Base-by-base conservation (phyloP, 495 filamentous ascomycete genomes). In the Penicillium manginii region DNA sequence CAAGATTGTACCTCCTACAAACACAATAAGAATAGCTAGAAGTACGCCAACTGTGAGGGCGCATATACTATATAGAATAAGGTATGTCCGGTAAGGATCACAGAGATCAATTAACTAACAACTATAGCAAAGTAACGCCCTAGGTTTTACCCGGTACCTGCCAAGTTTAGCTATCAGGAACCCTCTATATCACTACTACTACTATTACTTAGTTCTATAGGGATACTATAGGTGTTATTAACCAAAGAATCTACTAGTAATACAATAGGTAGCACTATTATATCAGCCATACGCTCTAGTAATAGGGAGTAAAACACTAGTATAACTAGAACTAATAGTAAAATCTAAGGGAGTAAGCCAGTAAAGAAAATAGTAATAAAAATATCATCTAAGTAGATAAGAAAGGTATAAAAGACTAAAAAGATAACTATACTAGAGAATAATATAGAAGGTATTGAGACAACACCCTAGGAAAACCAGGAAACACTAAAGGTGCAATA, bases 31-130 rank as follows among this genome's bases (percentile, higher is more conserved):
- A 45, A 31, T 3, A 29, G n/a, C n/a, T n/a, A 29, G 3, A 57
- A 57, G 54, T 50, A 33, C 21, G 54, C 54, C 14, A 57, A 57
- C 7, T 57, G 9, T 45, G 46, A 31, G 19, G 54, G 46, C 26
- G 46, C 46, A 42, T 46, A 57, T 10, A 17, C 54, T 43, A 19
- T 19, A 2, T 57, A 19, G 54, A n/a, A 2, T 43, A 2, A n/a
- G 5, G 40, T 9, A 2, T 43, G 40, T 18, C 2, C 7, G 40
- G 17, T 15, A 14, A n/a, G 40, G 40, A 43, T n/a, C 2, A 15
- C 40, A 2, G 40, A 2, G 12, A 14, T 43, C 1, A 14, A 43
- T 9, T 2, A 18, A 14, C 7, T 9, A 2, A n/a, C 2, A 14
- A 8, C 6, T 2, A 9, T 43, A 3, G 6, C 14, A 2, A 43